Base-by-base conservation (phyloP, 306 rosid genomes). In the Astragalus glycyphyllos region DNA sequence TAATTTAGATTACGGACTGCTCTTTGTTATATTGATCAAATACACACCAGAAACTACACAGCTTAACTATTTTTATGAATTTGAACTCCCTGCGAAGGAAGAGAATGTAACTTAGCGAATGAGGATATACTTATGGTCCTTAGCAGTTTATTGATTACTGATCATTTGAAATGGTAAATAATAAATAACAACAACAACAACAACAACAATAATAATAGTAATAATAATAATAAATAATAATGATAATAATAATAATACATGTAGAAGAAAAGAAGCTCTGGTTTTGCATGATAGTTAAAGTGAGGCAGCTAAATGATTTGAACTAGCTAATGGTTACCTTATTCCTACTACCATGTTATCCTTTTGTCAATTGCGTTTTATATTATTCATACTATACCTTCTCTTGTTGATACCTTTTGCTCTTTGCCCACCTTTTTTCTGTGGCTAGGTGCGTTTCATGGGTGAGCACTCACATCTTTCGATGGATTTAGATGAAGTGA, bases 381-480 rank as follows among this genome's bases (percentile, higher is more conserved):
- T 72, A 50, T 55, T 73, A 29, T 31, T 73, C 42, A 38, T 20
- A 20, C 23, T 71, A 72, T 69, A 57, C 75, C 48, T 44, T 58
- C 57, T 29, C 55, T 60, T 42, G 37, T 16, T 69, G 58, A 77
- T 73, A 37, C 58, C 47, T 63, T 60, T 65, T 63, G 4, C 58
- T 67, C 48, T 66, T 71, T 48, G 4, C 45, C 60, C 35, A 20
- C 9, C 46, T 57, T 45, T 72, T 72, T 71, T 38, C 61, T 54
- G 68, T 81, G 74, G 68, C 51, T 53, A 94, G 98, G 90, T 94
- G 69, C 77, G 59, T 70, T 94, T 94, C 91, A 94, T 94, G 98
- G 91, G 96, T 26, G 95, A 90, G 83, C 96, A 94, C 42, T 91
- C 97, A 56, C 96, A 94, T 75, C 87, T 87, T 70, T 87, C 92